Evolutionary conservation across 768 basidiomycete species (phyloP).

Genomic region (Pulveroboletus ravenelii): DNA sequence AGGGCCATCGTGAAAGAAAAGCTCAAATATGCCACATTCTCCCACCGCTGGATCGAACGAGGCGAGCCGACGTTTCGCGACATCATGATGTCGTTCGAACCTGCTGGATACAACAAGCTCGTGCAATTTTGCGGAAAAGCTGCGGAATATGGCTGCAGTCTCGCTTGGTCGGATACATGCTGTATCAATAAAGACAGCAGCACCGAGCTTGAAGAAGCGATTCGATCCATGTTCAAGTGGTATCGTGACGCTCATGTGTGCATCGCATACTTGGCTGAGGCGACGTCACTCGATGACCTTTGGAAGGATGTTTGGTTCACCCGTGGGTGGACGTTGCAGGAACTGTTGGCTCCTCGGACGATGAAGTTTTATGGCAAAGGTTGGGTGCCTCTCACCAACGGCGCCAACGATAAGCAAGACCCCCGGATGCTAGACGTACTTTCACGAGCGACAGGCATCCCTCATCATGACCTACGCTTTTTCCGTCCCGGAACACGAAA

Average conservation of each 20-base stretch:
- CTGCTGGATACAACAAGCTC: conserved; percentile 26
- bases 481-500: conserved; percentile 24
- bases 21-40: conserved; percentile 28
- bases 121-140: conserved; percentile 25
- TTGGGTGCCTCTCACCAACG: conserved; percentile 23
- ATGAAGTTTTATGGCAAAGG: conserved; percentile 31
- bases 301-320: conserved; percentile 29
- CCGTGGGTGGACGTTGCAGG: conserved; percentile 31
- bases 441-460: conserved; percentile 25
- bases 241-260: conserved; percentile 27
- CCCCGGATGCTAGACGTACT: conserved; percentile 18
- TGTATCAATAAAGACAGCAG: conserved; percentile 34
- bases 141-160: conserved; percentile 22
- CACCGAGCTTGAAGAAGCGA: conserved; percentile 32
- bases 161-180: conserved; percentile 35
- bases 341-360: conserved; percentile 24
- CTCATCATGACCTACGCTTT: conserved; percentile 19
- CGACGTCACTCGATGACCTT: conserved; percentile 27
- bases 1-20: conserved; percentile 19
- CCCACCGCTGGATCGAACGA: conserved; percentile 28
- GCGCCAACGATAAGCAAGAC: conserved; percentile 28
- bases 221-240: conserved; percentile 34
- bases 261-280: conserved; percentile 30
- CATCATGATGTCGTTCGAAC: conserved; percentile 26
- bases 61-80: conserved; percentile 30